Base-by-base conservation (phyloP, 1,284 basidiomycete species). In the Porodaedalea pini region DNA sequence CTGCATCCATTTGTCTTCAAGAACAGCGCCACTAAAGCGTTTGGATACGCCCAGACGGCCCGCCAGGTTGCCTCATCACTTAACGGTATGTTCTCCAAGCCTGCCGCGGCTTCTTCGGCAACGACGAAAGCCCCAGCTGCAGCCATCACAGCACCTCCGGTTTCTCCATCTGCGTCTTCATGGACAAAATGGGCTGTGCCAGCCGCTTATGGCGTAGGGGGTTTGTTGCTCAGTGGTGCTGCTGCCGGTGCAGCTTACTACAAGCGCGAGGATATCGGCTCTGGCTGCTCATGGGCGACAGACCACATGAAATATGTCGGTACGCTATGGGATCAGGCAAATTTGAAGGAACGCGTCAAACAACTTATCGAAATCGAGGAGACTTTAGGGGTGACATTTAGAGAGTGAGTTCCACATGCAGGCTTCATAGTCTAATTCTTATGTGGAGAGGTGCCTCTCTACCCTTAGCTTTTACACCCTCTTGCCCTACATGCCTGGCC, bases 271-370 rank as follows among this genome's bases (percentile, higher is more conserved):
- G 88, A 92, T 29, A 73, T 95, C 39, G 79, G 80, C 4, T 77
- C 78, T 29, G 83, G 90, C 2, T 90, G 89, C 66, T 76, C 78
- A 13, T 95, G 88, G 85, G 84, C 88, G 3, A 84, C 80, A 19
- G 94, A 96, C 62, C 95, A 98, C 70, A 83, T 97, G 81, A 88
- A 88, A 65, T 98, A 92, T 69, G 87, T 97, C 13, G 84, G 87
- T 39, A 92, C 82, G 62, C 74, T 98, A 10, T 98, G 94, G 94
- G 88, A 96, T 64, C 82, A 86, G 61, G 75, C 79, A 27, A 78
- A 75, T 1, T 73, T 94, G 68, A 77, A 78, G 51, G 71, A 69
- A 55, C 80, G 95, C 27, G 65, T 95, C 54, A 81, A 86, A 31
- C 74, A 72, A 21, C 69, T 95, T 40, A 71, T 88, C 51, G 75